Evolutionary conservation across 2,329 filamentous ascomycete species (phyloP).

Genomic region (Talaromyces sp.): DNA sequence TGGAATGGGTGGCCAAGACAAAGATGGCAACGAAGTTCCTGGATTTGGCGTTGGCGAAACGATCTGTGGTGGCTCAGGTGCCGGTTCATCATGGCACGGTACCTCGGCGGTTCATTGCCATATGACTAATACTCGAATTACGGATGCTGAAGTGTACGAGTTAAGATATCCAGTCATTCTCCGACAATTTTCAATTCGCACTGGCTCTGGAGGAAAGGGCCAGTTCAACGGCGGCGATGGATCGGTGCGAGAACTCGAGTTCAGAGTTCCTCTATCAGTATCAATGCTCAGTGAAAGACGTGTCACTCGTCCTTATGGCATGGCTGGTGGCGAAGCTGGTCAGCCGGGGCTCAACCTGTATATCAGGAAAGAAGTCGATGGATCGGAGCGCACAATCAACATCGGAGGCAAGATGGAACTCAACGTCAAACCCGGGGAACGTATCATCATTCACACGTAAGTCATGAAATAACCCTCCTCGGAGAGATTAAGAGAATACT

Average conservation of each 20-base stretch:
- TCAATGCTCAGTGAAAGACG: constrained; percentile 18
- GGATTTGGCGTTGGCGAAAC: constrained; percentile 88
- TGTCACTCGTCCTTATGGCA: constrained; percentile 12
- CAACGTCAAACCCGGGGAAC: constrained; percentile 6
- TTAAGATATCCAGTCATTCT: constrained; percentile 7
- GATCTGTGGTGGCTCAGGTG: constrained; percentile 74
- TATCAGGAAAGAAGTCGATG: constrained; percentile 11
- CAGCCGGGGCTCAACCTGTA: constrained; percentile 9
- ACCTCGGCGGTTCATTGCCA: constrained; percentile 74
- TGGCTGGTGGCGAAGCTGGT: constrained; percentile 7
- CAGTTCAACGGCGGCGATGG: constrained; percentile 8
- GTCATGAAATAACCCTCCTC: background rate
- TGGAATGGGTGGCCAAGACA: constrained; percentile 65
- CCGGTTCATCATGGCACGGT: constrained; percentile 69
- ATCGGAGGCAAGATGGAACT: constrained; percentile 19
- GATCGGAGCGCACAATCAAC: constrained; percentile 14
- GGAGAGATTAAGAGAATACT: background rate
- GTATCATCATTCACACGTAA: constrained; percentile 8
- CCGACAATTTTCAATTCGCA: constrained; percentile 8
- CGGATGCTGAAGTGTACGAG: constrained; percentile 50
- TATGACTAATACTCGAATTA: constrained; percentile 86
- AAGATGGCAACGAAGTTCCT: constrained; percentile 50
- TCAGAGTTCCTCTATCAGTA: constrained; percentile 11
- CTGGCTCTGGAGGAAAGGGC: constrained; percentile 6
- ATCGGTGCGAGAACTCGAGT: constrained; percentile 6